These are phyloP conservation scores for Ophiosphaerella korrae DNA, from an alignment of 2,329 filamentous ascomycete species.

Conservation along the genomic window DNA sequence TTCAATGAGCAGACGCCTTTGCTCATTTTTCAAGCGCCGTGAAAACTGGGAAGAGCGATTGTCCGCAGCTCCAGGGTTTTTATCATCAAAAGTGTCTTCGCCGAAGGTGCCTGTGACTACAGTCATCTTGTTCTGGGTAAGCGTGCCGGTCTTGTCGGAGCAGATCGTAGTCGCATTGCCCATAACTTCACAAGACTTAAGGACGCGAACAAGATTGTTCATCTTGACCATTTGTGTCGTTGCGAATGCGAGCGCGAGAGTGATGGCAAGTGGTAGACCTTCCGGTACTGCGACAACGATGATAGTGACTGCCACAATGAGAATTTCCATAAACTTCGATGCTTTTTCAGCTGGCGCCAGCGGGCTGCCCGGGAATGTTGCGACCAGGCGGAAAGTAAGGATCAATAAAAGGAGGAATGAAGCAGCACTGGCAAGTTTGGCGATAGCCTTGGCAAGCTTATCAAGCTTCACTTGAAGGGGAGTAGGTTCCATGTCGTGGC, in stretches of 20 bases:
- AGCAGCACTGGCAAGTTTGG: slow-evolving; percentile 76
- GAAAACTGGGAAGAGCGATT: slow-evolving; percentile 49
- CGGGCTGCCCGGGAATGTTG: slow-evolving; percentile 46
- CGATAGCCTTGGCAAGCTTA: slow-evolving; percentile 76
- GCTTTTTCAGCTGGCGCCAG: slow-evolving; percentile 72
- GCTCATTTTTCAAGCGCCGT: slow-evolving; percentile 47
- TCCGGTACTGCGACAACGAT: slow-evolving; percentile 72
- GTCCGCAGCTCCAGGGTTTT: slow-evolving; percentile 57
- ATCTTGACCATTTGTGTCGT: slow-evolving; percentile 58
- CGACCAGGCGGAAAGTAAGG: slow-evolving; percentile 46
- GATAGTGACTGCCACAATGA: slow-evolving; percentile 69
- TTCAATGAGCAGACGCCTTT: slow-evolving; percentile 58
- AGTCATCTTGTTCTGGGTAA: slow-evolving; percentile 51
- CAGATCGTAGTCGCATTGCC: slow-evolving; percentile 45
- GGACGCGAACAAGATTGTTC: slow-evolving; percentile 43
- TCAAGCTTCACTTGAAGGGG: slow-evolving; percentile 79
- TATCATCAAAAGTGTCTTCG: slow-evolving; percentile 52
- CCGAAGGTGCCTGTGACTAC: slow-evolving; percentile 74
- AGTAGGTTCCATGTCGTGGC: slow-evolving; percentile 76
- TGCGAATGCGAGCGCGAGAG: slow-evolving; percentile 68
- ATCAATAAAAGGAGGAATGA: slow-evolving; percentile 72
- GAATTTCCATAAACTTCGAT: slow-evolving; percentile 68
- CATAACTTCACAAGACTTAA: slow-evolving; percentile 44
- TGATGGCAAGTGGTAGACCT: slow-evolving; percentile 70
- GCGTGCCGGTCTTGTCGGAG: slow-evolving; percentile 46